Base-by-base conservation (phyloP, 2,329 filamentous ascomycete species). In the Penicillium sp. region DNA sequence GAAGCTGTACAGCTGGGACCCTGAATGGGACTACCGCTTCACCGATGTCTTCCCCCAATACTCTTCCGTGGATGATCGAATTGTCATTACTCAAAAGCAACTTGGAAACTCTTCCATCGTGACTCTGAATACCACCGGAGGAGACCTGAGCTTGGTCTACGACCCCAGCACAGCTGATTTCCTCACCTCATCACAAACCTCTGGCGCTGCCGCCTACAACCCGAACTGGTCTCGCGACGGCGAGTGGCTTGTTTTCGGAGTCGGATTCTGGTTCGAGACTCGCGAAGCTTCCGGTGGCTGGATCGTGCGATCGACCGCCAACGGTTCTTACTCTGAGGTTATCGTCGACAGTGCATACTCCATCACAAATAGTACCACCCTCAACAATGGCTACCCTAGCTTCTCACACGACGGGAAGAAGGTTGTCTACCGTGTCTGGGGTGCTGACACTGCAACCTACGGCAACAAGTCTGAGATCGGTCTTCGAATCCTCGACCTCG, bases 11-110 rank as follows among this genome's bases (percentile, higher is more conserved):
- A 73, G 69, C 59, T 79, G 70, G 69, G 73, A 78, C 43, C 35
- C 43, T 7, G 72, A 77, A 4, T 79, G 71, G 71, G 77, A 78
- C 5, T 78, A 78, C 57, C 72, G 74, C 21, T 77, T 76, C 67
- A 77, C 71, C 45, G 77, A 79, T 52, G 74, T 79, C 3, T 78
- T 79, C 63, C 77, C 77, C 1, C 63, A 71, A 45, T 59, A 74
- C 16, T 63, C 62, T 3, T 67, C 63, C 11, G 45, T 48, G 9
- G 51, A 62, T 2, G 61, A 69, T 33, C 64, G 59, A 1, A 62
- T 77, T 0, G 72, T 29, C 13, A 70, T 74, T 19, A 79, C 76
- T 0, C 66, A 74, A 55, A 78, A 77, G 57, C 73, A 78, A 55
- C 67, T 76, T 1, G 76, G 75, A 13, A 77, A 77, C 53, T 72